Conservation (phyloP, 2,329 filamentous ascomycete genomes). For the Dactylellina sp. region DNA sequence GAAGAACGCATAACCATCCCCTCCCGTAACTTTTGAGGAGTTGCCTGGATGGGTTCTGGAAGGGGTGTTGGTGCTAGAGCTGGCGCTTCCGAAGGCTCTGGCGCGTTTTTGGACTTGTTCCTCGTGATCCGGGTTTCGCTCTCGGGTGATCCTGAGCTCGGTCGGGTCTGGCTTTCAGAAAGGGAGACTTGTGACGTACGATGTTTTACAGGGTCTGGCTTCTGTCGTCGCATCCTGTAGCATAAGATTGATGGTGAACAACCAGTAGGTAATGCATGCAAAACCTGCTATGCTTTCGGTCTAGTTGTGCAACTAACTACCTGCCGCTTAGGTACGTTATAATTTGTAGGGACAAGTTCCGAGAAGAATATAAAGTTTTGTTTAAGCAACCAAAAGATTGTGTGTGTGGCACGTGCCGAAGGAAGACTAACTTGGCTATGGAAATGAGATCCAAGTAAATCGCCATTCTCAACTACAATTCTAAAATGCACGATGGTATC, state of each 20-base stretch:
- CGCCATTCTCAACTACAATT: no score
- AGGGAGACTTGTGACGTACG: not conserved
- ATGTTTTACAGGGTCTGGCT: not conserved
- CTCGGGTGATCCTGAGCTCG: slow-evolving; percentile 21
- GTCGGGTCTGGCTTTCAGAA: not conserved
- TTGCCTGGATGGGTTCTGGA: not conserved
- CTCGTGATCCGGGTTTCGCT: slow-evolving; percentile 19
- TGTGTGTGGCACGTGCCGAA: no score
- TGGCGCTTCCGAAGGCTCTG: not conserved
- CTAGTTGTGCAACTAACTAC: no score
- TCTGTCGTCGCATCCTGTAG: slow-evolving; percentile 7
- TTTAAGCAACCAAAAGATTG: no score
- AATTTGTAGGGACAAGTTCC: no score
- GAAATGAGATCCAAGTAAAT: no score
- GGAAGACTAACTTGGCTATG: no score
- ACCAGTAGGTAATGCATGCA: no score
- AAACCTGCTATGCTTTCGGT: no score
- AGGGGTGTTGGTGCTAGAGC: not conserved
- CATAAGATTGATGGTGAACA: not conserved
- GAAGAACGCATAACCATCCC: slow-evolving; percentile 24
- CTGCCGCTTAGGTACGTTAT: no score
- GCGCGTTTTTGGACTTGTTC: slow-evolving; percentile 1
- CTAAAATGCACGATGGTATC: no score
- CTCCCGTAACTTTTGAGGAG: not conserved
- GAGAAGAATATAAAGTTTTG: no score